Evolutionary conservation across 345 rosid genomes (phyloP).

Genomic region (Gossypioides kirkii): DNA sequence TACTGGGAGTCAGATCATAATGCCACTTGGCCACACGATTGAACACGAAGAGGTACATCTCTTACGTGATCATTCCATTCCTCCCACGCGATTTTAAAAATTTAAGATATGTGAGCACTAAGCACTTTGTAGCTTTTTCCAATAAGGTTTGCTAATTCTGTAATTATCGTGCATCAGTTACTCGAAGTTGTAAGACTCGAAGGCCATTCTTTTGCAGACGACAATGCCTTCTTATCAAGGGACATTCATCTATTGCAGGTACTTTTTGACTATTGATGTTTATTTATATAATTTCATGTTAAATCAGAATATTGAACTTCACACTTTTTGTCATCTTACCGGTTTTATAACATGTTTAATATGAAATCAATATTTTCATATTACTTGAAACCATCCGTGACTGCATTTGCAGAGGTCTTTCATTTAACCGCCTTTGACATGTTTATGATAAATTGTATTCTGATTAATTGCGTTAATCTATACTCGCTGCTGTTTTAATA

Average conservation of each 20-base stretch:
- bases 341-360: not conserved
- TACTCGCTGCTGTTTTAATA: not conserved
- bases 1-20: conserved; percentile 88
- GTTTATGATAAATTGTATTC: not conserved
- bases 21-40: conserved; percentile 96
- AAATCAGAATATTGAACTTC: not conserved
- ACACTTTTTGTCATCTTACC: not conserved
- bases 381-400: no score
- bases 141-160: not conserved
- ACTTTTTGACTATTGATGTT: not conserved
- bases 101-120: not conserved
- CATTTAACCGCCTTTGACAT: not conserved
- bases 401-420: not conserved
- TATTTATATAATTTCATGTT: not conserved
- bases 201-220: conserved; percentile 89
- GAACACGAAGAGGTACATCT: conserved; percentile 86
- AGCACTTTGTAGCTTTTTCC: not conserved
- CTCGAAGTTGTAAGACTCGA: conserved; percentile 93
- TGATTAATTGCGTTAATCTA: not conserved
- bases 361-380: not conserved
- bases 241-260: conserved; percentile 98
- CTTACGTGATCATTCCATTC: not conserved
- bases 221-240: conserved; percentile 82
- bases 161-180: conserved; percentile 35
- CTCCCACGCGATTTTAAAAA: not conserved